phyloP scores from a whole-genome alignment of 129 eudicot genomes.

The Artemisia annua region DNA sequence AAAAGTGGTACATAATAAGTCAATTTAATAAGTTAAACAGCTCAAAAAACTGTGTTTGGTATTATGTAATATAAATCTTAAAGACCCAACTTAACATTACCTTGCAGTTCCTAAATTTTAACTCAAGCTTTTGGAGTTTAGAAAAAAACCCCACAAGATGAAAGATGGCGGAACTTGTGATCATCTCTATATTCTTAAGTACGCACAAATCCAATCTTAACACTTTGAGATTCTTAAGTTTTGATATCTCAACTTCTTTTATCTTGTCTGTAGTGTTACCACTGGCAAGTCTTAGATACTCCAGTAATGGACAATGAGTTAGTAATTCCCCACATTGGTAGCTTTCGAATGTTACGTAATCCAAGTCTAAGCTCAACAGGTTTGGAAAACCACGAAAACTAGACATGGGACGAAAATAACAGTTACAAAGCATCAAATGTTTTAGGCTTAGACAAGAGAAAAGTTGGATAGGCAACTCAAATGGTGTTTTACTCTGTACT shows the following conservation, averaged over 20 bases:
- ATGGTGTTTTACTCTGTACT: neutral
- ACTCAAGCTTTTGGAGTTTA: constrained; percentile 19
- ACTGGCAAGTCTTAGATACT: neutral
- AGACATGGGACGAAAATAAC: neutral
- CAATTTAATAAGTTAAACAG: no score
- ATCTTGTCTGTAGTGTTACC: neutral
- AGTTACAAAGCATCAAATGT: neutral
- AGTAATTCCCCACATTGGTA: neutral
- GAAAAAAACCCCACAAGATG: constrained; percentile 11
- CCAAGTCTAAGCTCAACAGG: constrained; percentile 1
- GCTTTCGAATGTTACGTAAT: neutral
- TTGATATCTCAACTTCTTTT: constrained; percentile 1
- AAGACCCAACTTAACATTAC: neutral
- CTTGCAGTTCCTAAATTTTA: neutral
- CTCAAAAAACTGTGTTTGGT: no score
- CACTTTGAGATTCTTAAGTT: constrained; percentile 11
- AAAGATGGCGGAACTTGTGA: constrained; percentile 11
- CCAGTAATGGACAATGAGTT: neutral
- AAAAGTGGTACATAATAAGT: no score
- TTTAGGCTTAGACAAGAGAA: no score
- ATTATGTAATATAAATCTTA: no score
- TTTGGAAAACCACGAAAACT: constrained; percentile 20
- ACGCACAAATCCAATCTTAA: constrained; percentile 7
- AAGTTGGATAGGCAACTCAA: constrained; percentile 2
- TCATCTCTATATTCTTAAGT: neutral